Percentiles rank a stretch among this genome's conserved stretches.
Evolutionary conservation across 495 filamentous ascomycete species (phyloP).

Genomic region (Xylaria scruposa): DNA sequence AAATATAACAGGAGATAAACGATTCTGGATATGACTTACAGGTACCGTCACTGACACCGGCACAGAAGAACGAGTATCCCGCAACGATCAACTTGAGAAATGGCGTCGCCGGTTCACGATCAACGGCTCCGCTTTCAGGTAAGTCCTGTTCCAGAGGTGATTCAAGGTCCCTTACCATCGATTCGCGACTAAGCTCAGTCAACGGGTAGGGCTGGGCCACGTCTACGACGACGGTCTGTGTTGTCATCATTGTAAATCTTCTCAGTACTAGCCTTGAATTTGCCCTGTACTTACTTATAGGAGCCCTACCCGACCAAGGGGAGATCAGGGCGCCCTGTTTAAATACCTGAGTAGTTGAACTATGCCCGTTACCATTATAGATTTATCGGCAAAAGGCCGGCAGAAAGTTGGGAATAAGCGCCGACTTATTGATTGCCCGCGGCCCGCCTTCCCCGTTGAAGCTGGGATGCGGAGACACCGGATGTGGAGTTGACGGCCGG

Average conservation of each 20-base stretch:
- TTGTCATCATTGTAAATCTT: conserved; percentile 31
- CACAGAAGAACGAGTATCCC: conserved; percentile 60
- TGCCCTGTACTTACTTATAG: not conserved
- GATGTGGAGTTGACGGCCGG: conserved; percentile 16
- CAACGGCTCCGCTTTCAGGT: conserved; percentile 22
- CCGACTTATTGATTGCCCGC: conserved; percentile 7
- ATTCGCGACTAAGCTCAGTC: conserved; percentile 32
- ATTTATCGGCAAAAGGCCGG: conserved; percentile 21
- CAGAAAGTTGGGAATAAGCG: not conserved
- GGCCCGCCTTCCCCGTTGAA: conserved; percentile 20
- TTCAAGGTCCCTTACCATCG: conserved; percentile 27
- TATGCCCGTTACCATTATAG: not conserved
- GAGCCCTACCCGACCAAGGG: not conserved
- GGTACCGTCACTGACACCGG: conserved; percentile 61
- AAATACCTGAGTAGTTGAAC: not conserved
- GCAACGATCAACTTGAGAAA: conserved; percentile 55
- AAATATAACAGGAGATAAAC: not conserved
- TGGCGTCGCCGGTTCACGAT: conserved; percentile 32
- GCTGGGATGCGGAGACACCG: conserved; percentile 13
- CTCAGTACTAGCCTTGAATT: not conserved
- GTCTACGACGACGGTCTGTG: conserved; percentile 30
- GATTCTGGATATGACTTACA: conserved; percentile 17
- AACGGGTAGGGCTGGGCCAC: conserved; percentile 30
- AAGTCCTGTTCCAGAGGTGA: conserved; percentile 21
- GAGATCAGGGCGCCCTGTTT: conserved; percentile 5